Evolutionary conservation across 1,139 yeast species (phyloP), one percentile per base, ranked within the genome.

Genomic region (Debaryomyces udenii): DNA sequence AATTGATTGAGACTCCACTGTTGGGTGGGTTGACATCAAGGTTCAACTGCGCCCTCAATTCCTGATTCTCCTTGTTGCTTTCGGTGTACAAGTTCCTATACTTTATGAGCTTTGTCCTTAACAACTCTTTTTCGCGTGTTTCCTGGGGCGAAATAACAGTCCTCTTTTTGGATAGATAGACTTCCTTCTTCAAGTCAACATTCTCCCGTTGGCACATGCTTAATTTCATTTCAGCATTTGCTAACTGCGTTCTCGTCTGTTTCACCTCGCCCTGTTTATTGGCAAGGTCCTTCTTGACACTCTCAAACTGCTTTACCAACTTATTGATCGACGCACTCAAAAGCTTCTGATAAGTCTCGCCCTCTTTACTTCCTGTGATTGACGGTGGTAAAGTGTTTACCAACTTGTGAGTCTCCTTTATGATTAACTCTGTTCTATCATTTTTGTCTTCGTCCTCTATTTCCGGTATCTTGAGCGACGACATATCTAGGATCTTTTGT

Each of bases 51-150:
- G 32, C 24, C 15, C 38, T 38, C 22, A 41, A 35, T 27, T 40
- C 41, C 11, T 41, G 46, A 14, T 44, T 32, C 34, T 47, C 43
- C 33, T 38, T 33, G 20, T 39, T 37, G 14, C 43, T 40, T 11
- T 52, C 55, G 3, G 61, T 68, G 31, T 66, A 63, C 28, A 67
- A 52, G 6, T 45, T 50, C 48, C 65, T 66, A 40, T 68, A 68
- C 51, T 68, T 68, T 33, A 57, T 54, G 41, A 68, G 57, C 44
- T 68, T 68, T 16, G 56, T 58, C 22, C 73, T 51, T 29, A 69
- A 55, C 23, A 67, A 52, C 10, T 50, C 60, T 38, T 64, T 66
- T 41, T 67, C 72, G 17, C 56, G 49, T 34, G 58, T 46, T 32
- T 48, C 46, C 23, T 51, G 42, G 15, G 48, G 55, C 3, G 51